Percentiles rank a stretch among this genome's conserved stretches.
Evolutionary conservation across 768 basidiomycete species (phyloP).

Genomic region (Dictyophora rubrovolvata): DNA sequence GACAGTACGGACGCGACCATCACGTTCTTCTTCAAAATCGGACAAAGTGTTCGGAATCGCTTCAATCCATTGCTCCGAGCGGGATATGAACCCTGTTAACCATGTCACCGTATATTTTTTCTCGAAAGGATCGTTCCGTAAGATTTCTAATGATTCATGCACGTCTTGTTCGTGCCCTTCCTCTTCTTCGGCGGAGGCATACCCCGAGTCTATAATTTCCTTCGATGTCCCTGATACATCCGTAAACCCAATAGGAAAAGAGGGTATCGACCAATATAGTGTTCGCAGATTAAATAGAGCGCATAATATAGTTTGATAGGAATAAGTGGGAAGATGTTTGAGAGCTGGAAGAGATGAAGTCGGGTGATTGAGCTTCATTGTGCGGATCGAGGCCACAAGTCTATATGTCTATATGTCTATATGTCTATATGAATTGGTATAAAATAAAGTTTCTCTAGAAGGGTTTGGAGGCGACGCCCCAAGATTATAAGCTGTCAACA

Average conservation of each 20-base stretch:
- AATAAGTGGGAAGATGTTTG: conserved; percentile 26
- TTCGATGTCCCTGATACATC: conserved; percentile 13
- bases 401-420: background rate
- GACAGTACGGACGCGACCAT: conserved; percentile 32
- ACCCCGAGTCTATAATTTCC: conserved; percentile 61
- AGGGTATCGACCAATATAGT: conserved; percentile 41
- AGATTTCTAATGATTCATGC: conserved; percentile 28
- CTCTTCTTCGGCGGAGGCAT: conserved; percentile 63
- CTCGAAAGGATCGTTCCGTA: conserved; percentile 58
- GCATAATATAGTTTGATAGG: conserved; percentile 27
- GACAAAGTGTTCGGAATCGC: conserved; percentile 2
- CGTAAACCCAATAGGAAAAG: conserved; percentile 15
- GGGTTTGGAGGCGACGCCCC: background rate
- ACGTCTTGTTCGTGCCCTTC: conserved; percentile 18
- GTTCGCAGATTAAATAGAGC: conserved; percentile 35
- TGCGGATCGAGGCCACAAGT: conserved; percentile 5
- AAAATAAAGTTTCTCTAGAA: background rate
- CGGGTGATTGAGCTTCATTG: conserved; percentile 25
- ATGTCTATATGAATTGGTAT: background rate
- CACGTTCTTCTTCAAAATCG: conserved; percentile 22
- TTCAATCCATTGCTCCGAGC: conserved; percentile 42
- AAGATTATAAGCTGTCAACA: conserved; percentile 3
- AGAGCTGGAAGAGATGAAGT: conserved; percentile 51
- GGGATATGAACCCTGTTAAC: conserved; percentile 60
- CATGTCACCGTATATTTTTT: conserved; percentile 60